Evolutionary conservation across 2,329 filamentous ascomycete species (phyloP).

Genomic region (Waltergamsia citrina): DNA sequence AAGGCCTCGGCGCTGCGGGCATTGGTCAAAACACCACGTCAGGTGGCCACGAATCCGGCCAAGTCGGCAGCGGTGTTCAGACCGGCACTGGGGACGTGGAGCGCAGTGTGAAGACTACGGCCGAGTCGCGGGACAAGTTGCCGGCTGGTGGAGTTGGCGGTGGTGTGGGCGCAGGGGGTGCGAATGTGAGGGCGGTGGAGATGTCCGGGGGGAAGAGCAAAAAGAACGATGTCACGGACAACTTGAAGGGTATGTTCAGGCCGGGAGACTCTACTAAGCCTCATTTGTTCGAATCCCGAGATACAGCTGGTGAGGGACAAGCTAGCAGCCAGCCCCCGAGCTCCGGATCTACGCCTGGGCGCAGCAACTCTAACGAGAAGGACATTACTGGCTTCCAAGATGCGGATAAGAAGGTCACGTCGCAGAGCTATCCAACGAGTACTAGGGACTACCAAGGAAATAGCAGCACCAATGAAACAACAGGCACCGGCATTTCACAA

Average conservation of each 20-base stretch:
- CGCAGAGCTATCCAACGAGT: neutral
- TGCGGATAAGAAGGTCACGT: neutral
- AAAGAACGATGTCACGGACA: neutral
- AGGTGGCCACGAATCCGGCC: constrained; percentile 18
- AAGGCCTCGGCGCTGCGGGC: constrained; percentile 19
- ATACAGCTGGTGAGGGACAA: too few species aligned
- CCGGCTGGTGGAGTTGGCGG: constrained; percentile 22
- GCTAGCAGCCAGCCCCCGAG: neutral
- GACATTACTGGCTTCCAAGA: neutral
- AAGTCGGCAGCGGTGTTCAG: constrained; percentile 8
- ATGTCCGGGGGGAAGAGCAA: constrained; percentile 5
- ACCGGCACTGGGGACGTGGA: constrained; percentile 8
- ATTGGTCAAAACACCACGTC: constrained; percentile 18
- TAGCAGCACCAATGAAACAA: neutral
- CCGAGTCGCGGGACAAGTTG: constrained; percentile 16
- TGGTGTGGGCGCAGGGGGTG: constrained; percentile 16
- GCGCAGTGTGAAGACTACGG: constrained; percentile 11
- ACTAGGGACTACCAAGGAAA: neutral
- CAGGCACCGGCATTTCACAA: neutral
- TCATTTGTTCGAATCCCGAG: too few species aligned
- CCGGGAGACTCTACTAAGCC: too few species aligned
- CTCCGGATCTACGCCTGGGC: neutral
- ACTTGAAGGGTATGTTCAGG: neutral
- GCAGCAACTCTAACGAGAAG: neutral
- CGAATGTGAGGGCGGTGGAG: constrained; percentile 17